These are phyloP conservation scores for Agrocybe pediades DNA, from an alignment of 768 basidiomycete genomes.

Conservation along the genomic window DNA sequence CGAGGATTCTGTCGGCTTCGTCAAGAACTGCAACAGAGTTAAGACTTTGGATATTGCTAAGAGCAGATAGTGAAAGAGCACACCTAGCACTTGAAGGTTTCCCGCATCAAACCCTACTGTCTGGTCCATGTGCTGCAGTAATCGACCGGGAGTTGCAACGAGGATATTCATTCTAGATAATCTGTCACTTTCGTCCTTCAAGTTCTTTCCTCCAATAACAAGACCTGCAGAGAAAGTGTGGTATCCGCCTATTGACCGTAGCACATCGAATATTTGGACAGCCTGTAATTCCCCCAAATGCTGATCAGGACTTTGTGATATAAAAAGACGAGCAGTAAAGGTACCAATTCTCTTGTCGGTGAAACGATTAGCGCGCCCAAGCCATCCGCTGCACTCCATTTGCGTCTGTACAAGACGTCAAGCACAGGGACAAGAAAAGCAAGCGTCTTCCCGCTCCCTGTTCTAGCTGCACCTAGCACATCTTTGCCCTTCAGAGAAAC, in stretches of 20 bases:
- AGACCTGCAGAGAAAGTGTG: slow-evolving; percentile 94
- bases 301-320: not conserved
- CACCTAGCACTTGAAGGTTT: slow-evolving; percentile 89
- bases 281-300: slow-evolving; percentile 50
- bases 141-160: slow-evolving; percentile 94
- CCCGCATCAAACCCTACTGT: slow-evolving; percentile 92
- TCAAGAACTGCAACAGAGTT: slow-evolving; percentile 69
- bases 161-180: slow-evolving; percentile 95
- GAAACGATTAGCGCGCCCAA: slow-evolving; percentile 89
- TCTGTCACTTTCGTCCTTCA: slow-evolving; percentile 90
- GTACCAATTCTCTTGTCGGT: slow-evolving; percentile 88
- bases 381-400: slow-evolving; percentile 95
- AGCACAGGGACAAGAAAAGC: slow-evolving; percentile 94
- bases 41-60: not conserved
- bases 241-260: slow-evolving; percentile 89
- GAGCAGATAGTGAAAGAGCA: slow-evolving; percentile 28
- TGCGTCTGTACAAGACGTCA: slow-evolving; percentile 85
- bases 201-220: slow-evolving; percentile 94
- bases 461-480: slow-evolving; percentile 93
- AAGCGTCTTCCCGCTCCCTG: slow-evolving; percentile 95
- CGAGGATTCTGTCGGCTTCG: slow-evolving; percentile 95
- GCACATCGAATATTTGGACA: slow-evolving; percentile 96
- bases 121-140: slow-evolving; percentile 98
- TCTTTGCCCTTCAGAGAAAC: slow-evolving; percentile 92
- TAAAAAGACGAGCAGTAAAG: slow-evolving; percentile 23